Evolutionary conservation across 2,329 filamentous ascomycete genomes (phyloP), one percentile per base, ranked within the genome.

Genomic region (Fusarium compactum): DNA sequence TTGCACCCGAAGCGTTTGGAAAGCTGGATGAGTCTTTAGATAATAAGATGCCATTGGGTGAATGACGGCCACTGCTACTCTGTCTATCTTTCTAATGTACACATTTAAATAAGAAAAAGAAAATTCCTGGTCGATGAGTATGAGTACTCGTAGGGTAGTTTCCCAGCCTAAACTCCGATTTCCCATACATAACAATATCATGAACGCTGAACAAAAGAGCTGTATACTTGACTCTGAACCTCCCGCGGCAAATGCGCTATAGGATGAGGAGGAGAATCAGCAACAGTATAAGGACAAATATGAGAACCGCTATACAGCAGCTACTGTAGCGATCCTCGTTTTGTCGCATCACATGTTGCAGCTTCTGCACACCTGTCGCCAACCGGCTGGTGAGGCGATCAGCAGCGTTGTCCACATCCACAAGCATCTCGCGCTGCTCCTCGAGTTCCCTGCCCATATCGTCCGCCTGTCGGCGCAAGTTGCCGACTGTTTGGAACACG

Each of bases 381-480:
- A 99, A 81, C 78, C 96, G 91, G 2, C 93, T 92, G 16, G 93
- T 92, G 2, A 99, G 94, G 34, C 95, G 87, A 79, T 98, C 95
- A 6, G 93, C 94, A 60, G 97, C 85, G 30, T 86, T 87, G 80
- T 98, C 95, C 43, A 97, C 92, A 55, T 92, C 90, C 69, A 96
- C 91, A 61, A 99, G 85, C 87, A 98, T 91, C 80, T 94, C 93
- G 24, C 87, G 87, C 85, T 99, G 96, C 83, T 99, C 96, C 81
- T 98, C 97, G 47, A 99, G 85, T 83, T 99, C 96, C 61, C 95
- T 86, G 3, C 96, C 95, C 95, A 99, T 99, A 74, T 94, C 93
- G 80, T 97, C 91, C 3, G 96, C 97, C 85, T 98, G 96, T 77
- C 92, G 87, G 59, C 95, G 86, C 77, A 99, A 82, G 78, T 94